Conservation (phyloP, 257 asterid genomes). For the Przewalskia tangutica region DNA sequence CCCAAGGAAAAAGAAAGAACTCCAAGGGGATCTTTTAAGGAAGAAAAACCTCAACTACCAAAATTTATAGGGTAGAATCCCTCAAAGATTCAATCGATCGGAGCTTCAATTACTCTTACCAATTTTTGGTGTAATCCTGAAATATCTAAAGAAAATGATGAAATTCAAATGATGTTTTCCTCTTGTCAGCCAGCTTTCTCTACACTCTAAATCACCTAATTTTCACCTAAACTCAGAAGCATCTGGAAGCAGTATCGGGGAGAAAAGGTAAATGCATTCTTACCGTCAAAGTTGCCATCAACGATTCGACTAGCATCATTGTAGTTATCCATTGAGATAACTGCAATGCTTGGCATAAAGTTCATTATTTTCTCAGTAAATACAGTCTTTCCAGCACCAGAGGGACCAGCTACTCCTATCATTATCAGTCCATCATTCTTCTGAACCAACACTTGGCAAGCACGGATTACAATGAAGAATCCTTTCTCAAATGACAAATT, state of each 20-base stretch:
- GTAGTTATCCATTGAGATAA: conserved; percentile 97
- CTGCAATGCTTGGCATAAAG: conserved; percentile 87
- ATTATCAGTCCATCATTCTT: conserved; percentile 80
- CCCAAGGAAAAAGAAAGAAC: neutral
- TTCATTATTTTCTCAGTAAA: conserved; percentile 56
- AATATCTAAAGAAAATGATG: neutral
- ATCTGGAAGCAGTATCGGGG: neutral
- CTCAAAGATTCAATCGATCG: neutral
- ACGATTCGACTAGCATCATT: conserved; percentile 90
- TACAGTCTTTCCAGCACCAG: conserved; percentile 96
- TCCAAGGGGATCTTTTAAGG: neutral
- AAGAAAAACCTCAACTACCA: neutral
- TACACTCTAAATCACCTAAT: neutral
- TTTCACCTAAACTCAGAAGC: neutral
- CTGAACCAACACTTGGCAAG: conserved; percentile 80
- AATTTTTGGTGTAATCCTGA: neutral
- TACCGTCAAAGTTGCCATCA: conserved; percentile 97
- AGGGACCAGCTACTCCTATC: conserved; percentile 93
- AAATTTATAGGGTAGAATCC: neutral
- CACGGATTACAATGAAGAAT: conserved; percentile 77
- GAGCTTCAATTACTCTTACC: neutral
- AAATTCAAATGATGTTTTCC: neutral
- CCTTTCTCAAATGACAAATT: conserved; percentile 93
- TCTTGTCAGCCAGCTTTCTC: neutral
- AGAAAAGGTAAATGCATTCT: conserved; percentile 1